Evolutionary conservation across 208 protist genomes (phyloP).

Genomic region (Porcisia deanei): DNA sequence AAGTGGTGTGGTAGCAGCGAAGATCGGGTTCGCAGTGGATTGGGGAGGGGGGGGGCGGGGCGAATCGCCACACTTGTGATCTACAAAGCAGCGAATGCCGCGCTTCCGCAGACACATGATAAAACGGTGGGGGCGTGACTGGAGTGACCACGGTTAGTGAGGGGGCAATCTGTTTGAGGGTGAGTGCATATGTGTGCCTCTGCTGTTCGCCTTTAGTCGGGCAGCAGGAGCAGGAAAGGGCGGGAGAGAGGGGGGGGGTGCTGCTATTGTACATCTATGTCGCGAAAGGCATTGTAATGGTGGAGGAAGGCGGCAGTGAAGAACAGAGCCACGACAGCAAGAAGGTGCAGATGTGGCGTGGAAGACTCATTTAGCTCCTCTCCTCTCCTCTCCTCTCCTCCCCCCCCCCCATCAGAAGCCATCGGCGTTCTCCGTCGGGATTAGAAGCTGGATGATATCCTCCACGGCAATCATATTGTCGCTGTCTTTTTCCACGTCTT

Average conservation of each 20-base stretch:
- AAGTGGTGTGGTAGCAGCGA: too few relatives aligned
- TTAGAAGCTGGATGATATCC: slow-evolving; percentile 78
- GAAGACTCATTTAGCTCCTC: background rate
- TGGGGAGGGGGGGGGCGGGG: too few relatives aligned
- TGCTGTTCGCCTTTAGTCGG: background rate
- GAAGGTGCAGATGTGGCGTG: background rate
- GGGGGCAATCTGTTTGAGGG: background rate
- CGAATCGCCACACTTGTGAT: background rate
- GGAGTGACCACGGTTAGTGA: background rate
- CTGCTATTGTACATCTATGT: too few relatives aligned
- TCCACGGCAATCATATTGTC: slow-evolving; percentile 86
- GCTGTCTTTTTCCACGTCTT: slow-evolving; percentile 80
- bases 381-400: background rate
- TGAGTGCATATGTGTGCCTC: background rate
- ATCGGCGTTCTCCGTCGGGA: slow-evolving; percentile 6
- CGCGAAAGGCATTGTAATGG: background rate
- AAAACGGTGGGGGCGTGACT: background rate
- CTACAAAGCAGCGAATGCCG: background rate
- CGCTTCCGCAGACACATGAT: background rate
- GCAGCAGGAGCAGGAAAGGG: background rate
- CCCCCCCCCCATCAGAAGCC: background rate
- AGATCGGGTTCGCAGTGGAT: too few relatives aligned
- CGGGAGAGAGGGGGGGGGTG: too few relatives aligned
- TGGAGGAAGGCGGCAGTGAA: too few relatives aligned
- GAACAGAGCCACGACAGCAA: background rate